Evolutionary conservation across 2,329 filamentous ascomycete genomes (phyloP).

Genomic region (Huntiella moniliformis): DNA sequence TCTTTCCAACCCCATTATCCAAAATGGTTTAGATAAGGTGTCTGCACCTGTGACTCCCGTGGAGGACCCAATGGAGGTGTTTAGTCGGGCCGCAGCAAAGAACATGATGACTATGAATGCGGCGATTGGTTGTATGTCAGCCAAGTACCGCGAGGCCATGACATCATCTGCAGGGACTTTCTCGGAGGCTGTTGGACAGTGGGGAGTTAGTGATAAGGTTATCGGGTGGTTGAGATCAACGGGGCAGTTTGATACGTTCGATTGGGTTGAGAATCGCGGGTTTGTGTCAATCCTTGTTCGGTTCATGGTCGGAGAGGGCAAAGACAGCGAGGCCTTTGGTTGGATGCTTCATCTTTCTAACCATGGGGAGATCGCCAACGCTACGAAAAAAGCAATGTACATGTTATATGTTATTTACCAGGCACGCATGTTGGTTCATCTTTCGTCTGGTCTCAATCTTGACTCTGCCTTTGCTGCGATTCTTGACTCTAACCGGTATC

Average conservation of each 20-base stretch:
- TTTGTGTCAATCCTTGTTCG: slow-evolving; percentile 25
- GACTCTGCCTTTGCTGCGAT: slow-evolving; percentile 32
- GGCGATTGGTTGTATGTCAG: slow-evolving; percentile 34
- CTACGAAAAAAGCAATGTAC: slow-evolving; percentile 15
- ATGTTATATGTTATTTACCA: slow-evolving; percentile 25
- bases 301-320: slow-evolving; percentile 33
- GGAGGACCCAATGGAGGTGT: slow-evolving; percentile 32
- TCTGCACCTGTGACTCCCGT: slow-evolving; percentile 14
- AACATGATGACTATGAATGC: slow-evolving; percentile 36
- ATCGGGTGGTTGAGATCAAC: slow-evolving; percentile 35
- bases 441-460: slow-evolving; percentile 19
- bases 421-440: slow-evolving; percentile 19
- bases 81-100: slow-evolving; percentile 34
- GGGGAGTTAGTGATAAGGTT: slow-evolving; percentile 29
- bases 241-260: slow-evolving; percentile 26
- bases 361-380: slow-evolving; percentile 13
- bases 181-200: slow-evolving; percentile 20
- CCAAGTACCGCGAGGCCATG: slow-evolving; percentile 25
- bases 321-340: slow-evolving; percentile 32
- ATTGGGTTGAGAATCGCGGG: slow-evolving; percentile 24
- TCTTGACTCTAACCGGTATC: slow-evolving; percentile 26
- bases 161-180: slow-evolving; percentile 19
- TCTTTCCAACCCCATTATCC: slow-evolving; percentile 38
- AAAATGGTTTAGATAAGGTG: slow-evolving; percentile 18
- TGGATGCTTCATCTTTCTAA: slow-evolving; percentile 29